phyloP scores from a whole-genome alignment of 169 alveolate species.

The Cryptosporidium muris region DNA sequence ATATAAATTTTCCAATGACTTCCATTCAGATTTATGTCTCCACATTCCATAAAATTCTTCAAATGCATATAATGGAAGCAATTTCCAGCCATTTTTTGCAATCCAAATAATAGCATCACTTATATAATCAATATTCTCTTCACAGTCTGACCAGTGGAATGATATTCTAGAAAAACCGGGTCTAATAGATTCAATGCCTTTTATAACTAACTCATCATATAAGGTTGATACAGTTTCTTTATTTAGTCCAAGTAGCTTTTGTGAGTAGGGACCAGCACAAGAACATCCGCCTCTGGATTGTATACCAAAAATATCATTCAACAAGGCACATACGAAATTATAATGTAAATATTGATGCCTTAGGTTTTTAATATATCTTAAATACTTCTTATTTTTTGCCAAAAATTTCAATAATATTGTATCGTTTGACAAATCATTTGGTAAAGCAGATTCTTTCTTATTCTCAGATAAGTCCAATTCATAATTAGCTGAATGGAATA shows the following conservation, averaged over 20 bases:
- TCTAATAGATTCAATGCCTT: constrained; percentile 88
- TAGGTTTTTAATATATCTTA: constrained; percentile 10
- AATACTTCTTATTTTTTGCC: background rate
- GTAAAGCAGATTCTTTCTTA: background rate
- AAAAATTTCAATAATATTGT: background rate
- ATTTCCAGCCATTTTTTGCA: constrained; percentile 89
- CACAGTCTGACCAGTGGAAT: constrained; percentile 84
- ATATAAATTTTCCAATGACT: constrained; percentile 56
- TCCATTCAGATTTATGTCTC: constrained; percentile 75
- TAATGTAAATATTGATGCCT: constrained; percentile 83
- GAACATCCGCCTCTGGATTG: constrained; percentile 93
- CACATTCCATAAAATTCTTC: constrained; percentile 84
- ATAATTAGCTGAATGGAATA: background rate
- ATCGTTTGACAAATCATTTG: background rate
- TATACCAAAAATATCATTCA: constrained; percentile 93
- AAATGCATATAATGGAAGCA: constrained; percentile 83
- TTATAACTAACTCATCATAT: constrained; percentile 78
- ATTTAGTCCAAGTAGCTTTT: constrained; percentile 83
- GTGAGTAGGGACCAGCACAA: constrained; percentile 94
- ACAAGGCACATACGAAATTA: constrained; percentile 87
- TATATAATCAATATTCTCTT: constrained; percentile 79
- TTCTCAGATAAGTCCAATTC: constrained; percentile 10
- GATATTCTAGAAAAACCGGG: constrained; percentile 92
- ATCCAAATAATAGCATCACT: constrained; percentile 84
- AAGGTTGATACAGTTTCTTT: constrained; percentile 77